Conservation (phyloP, 2,329 filamentous ascomycete genomes). For the Colletotrichum sp. region DNA sequence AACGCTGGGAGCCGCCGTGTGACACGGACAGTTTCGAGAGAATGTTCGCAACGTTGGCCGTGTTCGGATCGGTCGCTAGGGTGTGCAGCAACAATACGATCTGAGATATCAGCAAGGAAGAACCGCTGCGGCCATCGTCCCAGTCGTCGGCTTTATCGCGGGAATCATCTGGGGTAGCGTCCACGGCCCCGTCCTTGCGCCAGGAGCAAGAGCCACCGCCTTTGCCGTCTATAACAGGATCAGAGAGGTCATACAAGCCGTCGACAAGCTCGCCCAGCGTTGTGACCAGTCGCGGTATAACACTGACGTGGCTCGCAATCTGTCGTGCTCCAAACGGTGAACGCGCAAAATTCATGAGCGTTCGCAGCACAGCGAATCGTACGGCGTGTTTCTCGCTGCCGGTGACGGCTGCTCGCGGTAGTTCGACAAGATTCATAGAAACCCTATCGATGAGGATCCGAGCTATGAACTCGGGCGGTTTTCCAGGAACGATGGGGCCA, state of each 20-base stretch:
- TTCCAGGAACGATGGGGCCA: conserved; percentile 63
- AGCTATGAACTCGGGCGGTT: conserved; percentile 48
- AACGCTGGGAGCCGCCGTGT: conserved; percentile 79
- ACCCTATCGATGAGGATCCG: conserved; percentile 64
- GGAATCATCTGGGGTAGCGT: conserved; percentile 7
- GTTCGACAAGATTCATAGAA: conserved; percentile 66
- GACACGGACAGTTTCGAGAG: conserved; percentile 73
- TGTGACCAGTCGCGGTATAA: conserved; percentile 76
- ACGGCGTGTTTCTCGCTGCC: conserved; percentile 45
- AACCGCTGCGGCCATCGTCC: conserved; percentile 16
- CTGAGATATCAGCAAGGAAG: conserved; percentile 54
- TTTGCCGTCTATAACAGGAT: not conserved
- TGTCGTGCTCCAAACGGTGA: conserved; percentile 68
- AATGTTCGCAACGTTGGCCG: conserved; percentile 61
- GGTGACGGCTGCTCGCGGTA: conserved; percentile 48
- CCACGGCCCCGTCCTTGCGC: conserved; percentile 9
- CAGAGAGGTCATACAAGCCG: conserved; percentile 65
- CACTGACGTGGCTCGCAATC: conserved; percentile 71
- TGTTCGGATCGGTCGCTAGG: conserved; percentile 54
- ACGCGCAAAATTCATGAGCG: conserved; percentile 65
- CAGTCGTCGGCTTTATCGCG: not conserved
- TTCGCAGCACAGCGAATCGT: conserved; percentile 53
- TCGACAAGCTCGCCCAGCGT: conserved; percentile 71
- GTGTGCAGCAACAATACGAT: conserved; percentile 56
- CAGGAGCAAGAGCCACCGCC: not conserved